Evolutionary conservation across 345 rosid species (phyloP).

Genomic region (Durio zibethinus): DNA sequence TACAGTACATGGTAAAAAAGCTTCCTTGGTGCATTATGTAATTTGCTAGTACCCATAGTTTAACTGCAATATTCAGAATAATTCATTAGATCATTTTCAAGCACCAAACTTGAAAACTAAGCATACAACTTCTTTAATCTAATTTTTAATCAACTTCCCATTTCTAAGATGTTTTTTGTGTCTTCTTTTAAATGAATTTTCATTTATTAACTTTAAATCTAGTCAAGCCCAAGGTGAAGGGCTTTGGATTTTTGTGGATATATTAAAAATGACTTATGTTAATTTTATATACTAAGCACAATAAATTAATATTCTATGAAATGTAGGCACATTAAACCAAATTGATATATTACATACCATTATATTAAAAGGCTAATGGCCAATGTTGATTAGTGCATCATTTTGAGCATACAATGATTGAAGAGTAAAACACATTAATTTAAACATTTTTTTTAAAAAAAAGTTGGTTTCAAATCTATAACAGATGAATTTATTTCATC

Average conservation of each 20-base stretch:
- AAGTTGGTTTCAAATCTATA: not conserved
- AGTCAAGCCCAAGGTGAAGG: constrained; percentile 10
- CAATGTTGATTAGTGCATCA: no score
- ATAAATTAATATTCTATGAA: not conserved
- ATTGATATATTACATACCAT: not conserved
- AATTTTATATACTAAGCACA: not conserved
- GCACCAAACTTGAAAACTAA: constrained; percentile 19
- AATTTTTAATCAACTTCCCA: not conserved
- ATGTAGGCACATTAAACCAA: not conserved
- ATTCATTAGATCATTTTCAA: constrained; percentile 18
- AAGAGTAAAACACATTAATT: not conserved
- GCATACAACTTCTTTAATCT: constrained; percentile 5
- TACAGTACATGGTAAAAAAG: constrained; percentile 14
- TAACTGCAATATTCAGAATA: constrained; percentile 19
- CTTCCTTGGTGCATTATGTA: constrained; percentile 17
- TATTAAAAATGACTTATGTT: constrained; percentile 25
- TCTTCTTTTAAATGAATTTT: not conserved
- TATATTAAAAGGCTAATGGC: no score
- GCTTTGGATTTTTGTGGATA: constrained; percentile 10
- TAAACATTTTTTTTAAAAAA: no score
- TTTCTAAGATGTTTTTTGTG: not conserved
- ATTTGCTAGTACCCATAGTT: not conserved
- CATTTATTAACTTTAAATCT: constrained; percentile 18
- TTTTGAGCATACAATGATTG: not conserved
- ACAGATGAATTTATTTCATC: not conserved